Base-by-base conservation (phyloP, 305 asterid species). In the Fraxinus sp. region DNA sequence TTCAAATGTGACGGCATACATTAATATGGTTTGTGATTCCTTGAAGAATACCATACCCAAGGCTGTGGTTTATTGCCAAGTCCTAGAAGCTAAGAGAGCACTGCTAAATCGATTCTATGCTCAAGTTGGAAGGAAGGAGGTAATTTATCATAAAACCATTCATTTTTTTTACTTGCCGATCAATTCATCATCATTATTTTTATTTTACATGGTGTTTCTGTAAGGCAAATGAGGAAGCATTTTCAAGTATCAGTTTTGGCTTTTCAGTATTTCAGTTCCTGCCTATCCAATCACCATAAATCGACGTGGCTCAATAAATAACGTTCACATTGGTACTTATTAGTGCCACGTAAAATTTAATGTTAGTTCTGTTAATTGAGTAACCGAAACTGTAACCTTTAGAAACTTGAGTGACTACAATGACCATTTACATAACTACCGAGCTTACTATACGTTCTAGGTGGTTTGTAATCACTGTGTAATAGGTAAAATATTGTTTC, bases 31-130 rank as follows among this genome's bases (percentile, higher is more conserved):
- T 18, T 93, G 97, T 80, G 99, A 96, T 33, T 89, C 96, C 62
- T 85, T 96, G 94, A 94, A 83, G 91, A 91, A 83, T 80, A 88
- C 92, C 44, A 88, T 96, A 86, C 99, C 98, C 22, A 96, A 96
- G 90, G 99, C 98, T 1, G 99, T 96, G 24, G 99, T 96, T 85
- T 92, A 87, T 83, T 96, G 98, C 83, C 99, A 96, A 91, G 99
- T 96, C 64, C 89, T 92, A 74, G 95, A 94, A 89, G 99, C 99
- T 33, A 96, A 90, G 88, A 87, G 91, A 84, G 83, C 95, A 28
- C 87, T 96, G 84, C 89, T 96, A 32, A 91, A 91, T 83, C 89
- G 76, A 11, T 96, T 94, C 89, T 96, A 96, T 68, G 90, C 96
- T 78, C 94, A 94, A 83, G 84, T 96, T 8, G 99, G 99, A 83